These are phyloP conservation scores for Glycyrrhiza uralensis DNA, from an alignment of 306 rosid species.

Conservation along the genomic window DNA sequence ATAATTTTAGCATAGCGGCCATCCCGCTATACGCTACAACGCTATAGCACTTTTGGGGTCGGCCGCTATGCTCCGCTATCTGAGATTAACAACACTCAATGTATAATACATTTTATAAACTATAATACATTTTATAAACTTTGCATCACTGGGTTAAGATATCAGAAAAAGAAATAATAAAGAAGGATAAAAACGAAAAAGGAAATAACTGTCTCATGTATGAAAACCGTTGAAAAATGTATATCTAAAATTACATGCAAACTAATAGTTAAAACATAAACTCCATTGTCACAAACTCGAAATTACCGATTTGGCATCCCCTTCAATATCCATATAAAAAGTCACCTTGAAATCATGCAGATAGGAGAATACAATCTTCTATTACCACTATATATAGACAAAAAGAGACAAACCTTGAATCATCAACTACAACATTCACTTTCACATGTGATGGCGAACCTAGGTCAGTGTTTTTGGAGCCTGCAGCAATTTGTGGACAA, in stretches of 20 bases:
- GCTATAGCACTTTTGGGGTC: too few species aligned
- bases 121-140: too few species aligned
- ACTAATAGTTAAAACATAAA: conserved; percentile 20
- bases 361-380: background rate
- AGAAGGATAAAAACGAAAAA: background rate
- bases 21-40: too few species aligned
- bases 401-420: conserved; percentile 60
- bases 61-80: too few species aligned
- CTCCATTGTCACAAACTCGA: background rate
- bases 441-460: conserved; percentile 43
- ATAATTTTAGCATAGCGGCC: too few species aligned
- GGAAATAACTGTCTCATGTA: background rate
- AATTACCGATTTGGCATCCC: background rate
- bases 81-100: too few species aligned
- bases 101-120: background rate
- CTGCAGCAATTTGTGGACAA: conserved; percentile 73
- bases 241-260: background rate
- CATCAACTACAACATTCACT: conserved; percentile 81
- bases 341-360: background rate
- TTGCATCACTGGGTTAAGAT: background rate
- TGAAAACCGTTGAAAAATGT: conserved; percentile 2
- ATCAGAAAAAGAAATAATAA: background rate
- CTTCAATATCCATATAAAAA: background rate
- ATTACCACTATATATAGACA: conserved; percentile 1
- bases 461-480: conserved; percentile 38